phyloP scores from a whole-genome alignment of 2,329 filamentous ascomycete species.

The Atkinsonella hypoxylon region DNA sequence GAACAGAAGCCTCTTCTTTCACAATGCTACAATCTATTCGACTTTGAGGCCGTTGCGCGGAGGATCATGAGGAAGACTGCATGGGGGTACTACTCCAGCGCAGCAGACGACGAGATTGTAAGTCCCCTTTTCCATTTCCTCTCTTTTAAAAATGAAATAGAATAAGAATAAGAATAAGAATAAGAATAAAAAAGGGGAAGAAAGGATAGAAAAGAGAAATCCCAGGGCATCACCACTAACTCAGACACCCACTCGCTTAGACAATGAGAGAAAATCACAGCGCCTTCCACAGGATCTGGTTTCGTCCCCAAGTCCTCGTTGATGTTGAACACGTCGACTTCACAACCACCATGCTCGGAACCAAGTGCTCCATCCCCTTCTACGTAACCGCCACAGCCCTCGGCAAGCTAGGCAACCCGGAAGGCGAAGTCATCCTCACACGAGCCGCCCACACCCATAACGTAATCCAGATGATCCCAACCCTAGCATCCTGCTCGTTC shows the following conservation, averaged over 20 bases:
- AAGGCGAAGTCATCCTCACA: conserved; percentile 88
- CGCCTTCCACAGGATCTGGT: conserved; percentile 96
- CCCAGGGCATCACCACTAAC: not conserved
- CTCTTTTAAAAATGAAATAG: not conserved
- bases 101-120: conserved; percentile 45
- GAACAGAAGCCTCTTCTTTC: conserved; percentile 65
- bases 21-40: conserved; percentile 86
- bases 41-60: conserved; percentile 89
- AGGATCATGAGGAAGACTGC: conserved; percentile 90
- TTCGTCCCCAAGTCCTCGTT: conserved; percentile 77
- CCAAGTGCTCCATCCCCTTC: conserved; percentile 74
- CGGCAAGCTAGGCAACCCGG: conserved; percentile 85
- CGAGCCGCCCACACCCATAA: conserved; percentile 73
- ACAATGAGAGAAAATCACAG: conserved; percentile 92
- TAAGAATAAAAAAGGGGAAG: too few species aligned
- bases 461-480: conserved; percentile 97
- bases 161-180: too few species aligned
- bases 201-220: not conserved
- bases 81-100: conserved; percentile 96
- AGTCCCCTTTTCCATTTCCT: conserved; percentile 4
- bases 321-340: conserved; percentile 83
- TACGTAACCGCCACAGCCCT: conserved; percentile 95
- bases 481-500: conserved; percentile 89
- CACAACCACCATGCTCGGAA: conserved; percentile 86
- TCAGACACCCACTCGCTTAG: conserved; percentile 28